Percentiles rank a stretch among this genome's conserved stretches.
Conservation (phyloP, 495 filamentous ascomycete genomes). For the Hypoxylon intermedium region DNA sequence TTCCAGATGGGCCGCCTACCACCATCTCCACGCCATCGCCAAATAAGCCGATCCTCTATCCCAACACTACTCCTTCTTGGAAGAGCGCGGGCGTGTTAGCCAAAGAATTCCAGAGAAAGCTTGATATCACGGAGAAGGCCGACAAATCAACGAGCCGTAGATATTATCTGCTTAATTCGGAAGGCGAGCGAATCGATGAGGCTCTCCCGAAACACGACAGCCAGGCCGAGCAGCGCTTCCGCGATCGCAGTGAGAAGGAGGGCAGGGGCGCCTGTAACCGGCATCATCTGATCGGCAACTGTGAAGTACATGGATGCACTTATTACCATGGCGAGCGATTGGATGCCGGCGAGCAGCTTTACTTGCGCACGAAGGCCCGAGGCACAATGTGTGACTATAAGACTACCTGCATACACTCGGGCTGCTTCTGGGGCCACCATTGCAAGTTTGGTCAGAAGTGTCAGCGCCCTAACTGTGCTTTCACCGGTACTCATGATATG, state of each 20-base stretch:
- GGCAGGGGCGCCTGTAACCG: slow-evolving; percentile 46
- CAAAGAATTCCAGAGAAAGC: slow-evolving; percentile 1
- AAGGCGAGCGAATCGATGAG: slow-evolving; percentile 46
- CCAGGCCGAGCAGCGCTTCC: slow-evolving; percentile 26
- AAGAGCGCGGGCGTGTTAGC: not conserved
- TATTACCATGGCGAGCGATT: slow-evolving; percentile 46
- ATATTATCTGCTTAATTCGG: slow-evolving; percentile 42
- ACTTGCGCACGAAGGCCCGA: slow-evolving; percentile 41
- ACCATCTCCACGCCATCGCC: not conserved
- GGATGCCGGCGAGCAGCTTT: slow-evolving; percentile 27
- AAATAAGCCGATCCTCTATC: not conserved
- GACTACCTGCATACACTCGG: slow-evolving; percentile 33
- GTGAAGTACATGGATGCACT: slow-evolving; percentile 38
- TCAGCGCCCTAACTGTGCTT: slow-evolving; percentile 38
- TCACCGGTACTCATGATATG: slow-evolving; percentile 40
- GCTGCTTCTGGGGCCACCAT: slow-evolving; percentile 47
- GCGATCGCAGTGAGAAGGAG: slow-evolving; percentile 35
- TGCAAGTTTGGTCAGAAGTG: slow-evolving; percentile 36
- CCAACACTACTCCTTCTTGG: not conserved
- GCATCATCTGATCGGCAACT: slow-evolving; percentile 42
- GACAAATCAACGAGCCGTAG: not conserved
- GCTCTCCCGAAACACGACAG: slow-evolving; percentile 34
- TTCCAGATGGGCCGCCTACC: slow-evolving; percentile 19
- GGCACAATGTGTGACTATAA: slow-evolving; percentile 32
- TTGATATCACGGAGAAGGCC: not conserved